Evolutionary conservation across 768 basidiomycete genomes (phyloP).

Genomic region (Lentinula guzmanii): DNA sequence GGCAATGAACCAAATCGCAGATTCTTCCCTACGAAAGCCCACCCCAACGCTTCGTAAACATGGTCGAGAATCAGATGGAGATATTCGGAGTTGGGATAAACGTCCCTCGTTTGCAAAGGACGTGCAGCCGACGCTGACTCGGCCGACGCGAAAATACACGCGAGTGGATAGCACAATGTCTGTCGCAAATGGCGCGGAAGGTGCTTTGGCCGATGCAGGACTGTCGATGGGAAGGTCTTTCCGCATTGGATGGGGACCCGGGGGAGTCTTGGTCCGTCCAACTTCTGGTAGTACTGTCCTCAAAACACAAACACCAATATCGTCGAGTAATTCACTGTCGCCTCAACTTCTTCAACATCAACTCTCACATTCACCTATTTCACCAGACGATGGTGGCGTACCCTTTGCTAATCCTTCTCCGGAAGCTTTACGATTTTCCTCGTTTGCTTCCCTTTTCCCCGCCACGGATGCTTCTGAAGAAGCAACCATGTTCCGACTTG

Average conservation of each 20-base stretch:
- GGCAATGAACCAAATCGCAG: slow-evolving; percentile 38
- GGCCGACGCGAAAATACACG: slow-evolving; percentile 77
- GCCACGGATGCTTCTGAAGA: slow-evolving; percentile 67
- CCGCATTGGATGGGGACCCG: slow-evolving; percentile 86
- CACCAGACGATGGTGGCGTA: slow-evolving; percentile 60
- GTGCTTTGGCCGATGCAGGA: slow-evolving; percentile 71
- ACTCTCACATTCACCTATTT: slow-evolving; percentile 64
- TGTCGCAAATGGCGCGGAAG: slow-evolving; percentile 57
- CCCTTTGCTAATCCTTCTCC: slow-evolving; percentile 63
- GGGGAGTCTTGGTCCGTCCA: slow-evolving; percentile 61
- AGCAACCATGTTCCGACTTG: slow-evolving; percentile 83
- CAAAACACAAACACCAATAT: slow-evolving; percentile 41
- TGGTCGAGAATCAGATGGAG: slow-evolving; percentile 73
- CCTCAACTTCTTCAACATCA: slow-evolving; percentile 73
- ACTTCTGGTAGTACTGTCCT: slow-evolving; percentile 57
- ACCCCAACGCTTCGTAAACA: slow-evolving; percentile 53
- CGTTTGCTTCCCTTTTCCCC: slow-evolving; percentile 69
- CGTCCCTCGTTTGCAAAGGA: slow-evolving; percentile 76
- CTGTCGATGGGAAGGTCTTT: slow-evolving; percentile 83
- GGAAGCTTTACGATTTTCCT: slow-evolving; percentile 63
- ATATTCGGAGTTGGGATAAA: slow-evolving; percentile 53
- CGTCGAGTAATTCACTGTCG: slow-evolving; percentile 35
- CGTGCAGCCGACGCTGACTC: slow-evolving; percentile 58
- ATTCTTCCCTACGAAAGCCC: slow-evolving; percentile 20
- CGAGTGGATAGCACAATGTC: slow-evolving; percentile 68